Conservation (phyloP, 345 rosid genomes). For the Corymbia maculata region DNA sequence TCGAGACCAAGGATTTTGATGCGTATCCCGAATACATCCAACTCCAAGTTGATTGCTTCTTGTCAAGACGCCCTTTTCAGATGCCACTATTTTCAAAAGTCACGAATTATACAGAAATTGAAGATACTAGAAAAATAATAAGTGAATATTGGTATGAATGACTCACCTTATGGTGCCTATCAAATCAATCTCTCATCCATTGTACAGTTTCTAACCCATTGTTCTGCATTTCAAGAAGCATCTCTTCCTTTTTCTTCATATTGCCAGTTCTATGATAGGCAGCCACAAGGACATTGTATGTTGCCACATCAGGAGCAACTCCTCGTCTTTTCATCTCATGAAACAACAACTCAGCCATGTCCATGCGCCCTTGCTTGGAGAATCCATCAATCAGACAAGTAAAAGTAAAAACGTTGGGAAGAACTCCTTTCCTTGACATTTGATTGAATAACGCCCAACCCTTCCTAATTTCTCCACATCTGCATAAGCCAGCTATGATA, state of each 20-base stretch:
- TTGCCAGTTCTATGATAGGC: slow-evolving; percentile 24
- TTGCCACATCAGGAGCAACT: slow-evolving; percentile 25
- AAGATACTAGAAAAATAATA: not conserved
- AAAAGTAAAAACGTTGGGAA: slow-evolving; percentile 34
- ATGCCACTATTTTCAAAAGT: not conserved
- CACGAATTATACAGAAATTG: not conserved
- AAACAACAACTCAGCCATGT: slow-evolving; percentile 25
- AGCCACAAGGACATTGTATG: slow-evolving; percentile 29
- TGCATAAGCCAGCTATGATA: slow-evolving; percentile 33
- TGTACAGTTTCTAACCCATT: not conserved
- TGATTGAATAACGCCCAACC: slow-evolving; percentile 21
- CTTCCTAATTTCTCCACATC: slow-evolving; percentile 26
- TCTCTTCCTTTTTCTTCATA: slow-evolving; percentile 8
- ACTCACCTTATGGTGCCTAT: not conserved
- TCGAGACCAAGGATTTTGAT: not conserved
- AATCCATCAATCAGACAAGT: slow-evolving; percentile 43
- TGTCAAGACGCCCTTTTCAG: not conserved
- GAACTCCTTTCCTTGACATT: slow-evolving; percentile 15
- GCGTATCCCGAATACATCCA: not conserved
- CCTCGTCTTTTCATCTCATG: slow-evolving; percentile 23
- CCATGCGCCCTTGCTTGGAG: slow-evolving; percentile 27
- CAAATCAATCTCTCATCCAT: not conserved
- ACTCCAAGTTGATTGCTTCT: not conserved
- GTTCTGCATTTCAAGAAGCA: slow-evolving; percentile 31
- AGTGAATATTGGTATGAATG: not conserved